Base-by-base conservation (phyloP, 176 grass and related monocot genomes). In the Paspalum vaginatum region DNA sequence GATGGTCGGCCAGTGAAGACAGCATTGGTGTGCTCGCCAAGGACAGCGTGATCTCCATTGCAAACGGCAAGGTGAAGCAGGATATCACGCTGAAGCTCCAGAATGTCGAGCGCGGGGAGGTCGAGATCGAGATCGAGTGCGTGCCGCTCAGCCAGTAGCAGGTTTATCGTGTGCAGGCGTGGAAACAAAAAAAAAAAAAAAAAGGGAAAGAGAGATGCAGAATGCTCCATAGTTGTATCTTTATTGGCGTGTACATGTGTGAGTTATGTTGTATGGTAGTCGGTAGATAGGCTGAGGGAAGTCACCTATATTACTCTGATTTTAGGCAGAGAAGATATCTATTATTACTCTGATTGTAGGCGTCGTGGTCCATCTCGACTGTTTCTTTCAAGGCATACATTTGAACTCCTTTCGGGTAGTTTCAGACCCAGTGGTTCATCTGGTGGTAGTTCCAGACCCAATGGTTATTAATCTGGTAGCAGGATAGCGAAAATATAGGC, bases 51-150 rank as follows among this genome's bases (percentile, higher is more conserved):
- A 93, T 98, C 50, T 81, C 78, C 16, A 60, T 95, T 11, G 84
- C 61, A 3, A 87, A 89, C 4, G 92, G 95, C 56, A 85, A 78
- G 47, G 86, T 98, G 53, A 94, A 95, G 88, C 95, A 98, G 71
- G 90, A 93, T 22, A 91, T 95, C 43, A 69, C 79, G 0, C 22
- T 98, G 25, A 88, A 69, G 73, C 92, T 95, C 66, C 96, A 98
- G 79, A 93, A 98, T 5, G 96, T 98, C 0, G 96, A 98, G 79
- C 84, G 79, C 2, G 96, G 96, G 43, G 92, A 93, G 60, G 25
- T 98, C 44, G 92, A 93, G 81, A 84, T 98, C 25, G 91, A 95
- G 81, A 93, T 98, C 3, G 96, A 95, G 58, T 98, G 92, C 0
- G 90, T 98, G 39, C 92, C 90, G 21, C 92, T 98, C 62, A 98